A percentile compares a stretch with the other conserved stretches of the same genome.
phyloP scores from a whole-genome alignment of 805 yeast species.

The Metschnikowia similis region DNA sequence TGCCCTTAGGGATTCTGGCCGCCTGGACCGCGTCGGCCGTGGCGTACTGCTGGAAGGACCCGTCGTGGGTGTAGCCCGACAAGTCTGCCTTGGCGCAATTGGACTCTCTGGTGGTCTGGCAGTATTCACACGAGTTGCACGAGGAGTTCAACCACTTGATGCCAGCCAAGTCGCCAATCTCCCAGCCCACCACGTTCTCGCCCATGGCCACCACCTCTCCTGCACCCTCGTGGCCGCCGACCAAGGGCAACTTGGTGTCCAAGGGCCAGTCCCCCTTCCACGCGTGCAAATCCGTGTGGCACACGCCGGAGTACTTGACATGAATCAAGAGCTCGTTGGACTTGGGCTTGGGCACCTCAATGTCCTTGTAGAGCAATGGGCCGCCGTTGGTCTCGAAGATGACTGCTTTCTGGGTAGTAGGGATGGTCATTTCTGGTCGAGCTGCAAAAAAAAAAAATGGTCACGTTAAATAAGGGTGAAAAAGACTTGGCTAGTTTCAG shows the following conservation, averaged over 20 bases:
- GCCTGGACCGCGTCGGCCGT: slow-evolving; percentile 87
- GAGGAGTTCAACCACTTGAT: slow-evolving; percentile 81
- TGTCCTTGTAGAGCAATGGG: slow-evolving; percentile 56
- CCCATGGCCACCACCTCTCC: slow-evolving; percentile 82
- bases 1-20: slow-evolving; percentile 68
- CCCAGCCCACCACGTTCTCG: slow-evolving; percentile 60
- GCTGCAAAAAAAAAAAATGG: no score
- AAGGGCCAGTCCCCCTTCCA: slow-evolving; percentile 95
- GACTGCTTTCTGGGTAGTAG: slow-evolving; percentile 67
- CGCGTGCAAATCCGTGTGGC: slow-evolving; percentile 92
- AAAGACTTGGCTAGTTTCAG: no score
- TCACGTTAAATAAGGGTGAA: no score
- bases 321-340: slow-evolving; percentile 75
- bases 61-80: slow-evolving; percentile 85
- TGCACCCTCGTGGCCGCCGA: slow-evolving; percentile 90
- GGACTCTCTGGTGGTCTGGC: slow-evolving; percentile 63
- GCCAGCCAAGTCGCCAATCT: slow-evolving; percentile 79
- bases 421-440: slow-evolving; percentile 31
- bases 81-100: slow-evolving; percentile 62
- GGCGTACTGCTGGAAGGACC: slow-evolving; percentile 88
- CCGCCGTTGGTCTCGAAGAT: slow-evolving; percentile 66
- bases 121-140: slow-evolving; percentile 73
- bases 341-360: slow-evolving; percentile 77
- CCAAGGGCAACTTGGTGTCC: slow-evolving; percentile 67
- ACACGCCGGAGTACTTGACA: slow-evolving; percentile 85